Evolutionary conservation across 148 eudicot genomes (phyloP).

Genomic region (Arctostaphylos glauca): DNA sequence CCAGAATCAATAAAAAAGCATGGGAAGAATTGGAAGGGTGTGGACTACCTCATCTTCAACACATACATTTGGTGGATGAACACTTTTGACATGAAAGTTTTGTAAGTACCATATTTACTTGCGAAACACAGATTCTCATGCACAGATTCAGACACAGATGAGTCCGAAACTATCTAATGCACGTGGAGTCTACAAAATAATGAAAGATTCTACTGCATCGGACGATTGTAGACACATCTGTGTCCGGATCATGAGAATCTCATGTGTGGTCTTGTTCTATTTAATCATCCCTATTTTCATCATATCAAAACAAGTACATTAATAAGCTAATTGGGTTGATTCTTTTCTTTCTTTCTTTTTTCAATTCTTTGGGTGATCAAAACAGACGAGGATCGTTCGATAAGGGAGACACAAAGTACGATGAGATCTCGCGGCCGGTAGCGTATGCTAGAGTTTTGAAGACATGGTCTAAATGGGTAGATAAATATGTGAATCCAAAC

Average conservation of each 20-base stretch:
- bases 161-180: too few relatives aligned
- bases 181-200: too few relatives aligned
- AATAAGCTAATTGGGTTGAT: background rate
- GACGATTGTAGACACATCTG: too few relatives aligned
- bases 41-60: constrained; percentile 82
- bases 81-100: constrained; percentile 71
- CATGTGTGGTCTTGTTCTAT: too few relatives aligned
- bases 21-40: constrained; percentile 72
- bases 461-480: constrained; percentile 91
- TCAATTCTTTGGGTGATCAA: background rate
- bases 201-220: too few relatives aligned
- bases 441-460: constrained; percentile 64
- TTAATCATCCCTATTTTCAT: background rate
- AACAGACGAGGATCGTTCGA: constrained; percentile 83
- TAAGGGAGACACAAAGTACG: constrained; percentile 71
- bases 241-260: too few relatives aligned
- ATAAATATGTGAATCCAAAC: constrained; percentile 64
- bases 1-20: constrained; percentile 76
- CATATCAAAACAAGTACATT: background rate
- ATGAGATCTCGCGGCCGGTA: constrained; percentile 61
- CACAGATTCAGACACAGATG: too few relatives aligned
- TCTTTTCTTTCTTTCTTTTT: background rate
- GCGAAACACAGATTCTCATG: too few relatives aligned
- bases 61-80: constrained; percentile 99
- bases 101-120: constrained; percentile 45